Base-by-base conservation (phyloP, 169 alveolate genomes). In the Neospora caninum region DNA sequence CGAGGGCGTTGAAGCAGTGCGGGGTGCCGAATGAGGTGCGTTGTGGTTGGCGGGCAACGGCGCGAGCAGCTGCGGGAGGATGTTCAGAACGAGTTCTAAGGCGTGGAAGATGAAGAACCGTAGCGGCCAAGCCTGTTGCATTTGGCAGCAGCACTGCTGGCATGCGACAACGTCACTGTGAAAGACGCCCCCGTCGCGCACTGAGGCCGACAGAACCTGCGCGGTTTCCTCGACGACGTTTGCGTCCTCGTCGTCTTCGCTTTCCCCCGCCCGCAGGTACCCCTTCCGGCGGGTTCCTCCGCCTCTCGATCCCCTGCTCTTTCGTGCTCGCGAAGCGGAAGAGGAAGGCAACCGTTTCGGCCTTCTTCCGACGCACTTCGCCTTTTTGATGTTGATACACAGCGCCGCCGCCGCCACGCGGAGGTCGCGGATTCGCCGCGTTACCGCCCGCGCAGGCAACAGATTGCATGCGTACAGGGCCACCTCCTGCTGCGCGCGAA, bases 121-220 rank as follows among this genome's bases (percentile, higher is more conserved):
- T 7, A 82, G 89, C 2, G 89, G 89, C 89, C 89, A 82, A 36
- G 64, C 69, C n/a, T 43, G 38, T 36, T 82, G 89, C 41, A 82
- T 0, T 36, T 82, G 89, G 67, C 89, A 82, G 67, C 89, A 82
- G 89, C 89, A 82, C 89, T 36, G 20, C 89, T 43, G 31, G 41
- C 36, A 64, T 9, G n/a, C 22, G 25, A 43, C 34, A 4, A 82
- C 64, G 41, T 82, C 69, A 41, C 89, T 82, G 41, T 82, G 89
- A 31, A 82, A 82, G 67, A 82, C 54, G 67, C 89, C n/a, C 1
- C 89, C 89, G 20, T 73, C 42, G 1, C 45, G 43, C 27, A 73
- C 4, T 10, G 27, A 18, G 16, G 38, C 42, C 39, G 84, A 73
- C 2, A 73, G n/a, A 13, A n/a, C 84, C 13, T 41, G 39, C 20